Evolutionary conservation across 2,329 filamentous ascomycete species (phyloP), one percentile per base, ranked within the genome.

Genomic region (Ceratocystis diversiconidia): DNA sequence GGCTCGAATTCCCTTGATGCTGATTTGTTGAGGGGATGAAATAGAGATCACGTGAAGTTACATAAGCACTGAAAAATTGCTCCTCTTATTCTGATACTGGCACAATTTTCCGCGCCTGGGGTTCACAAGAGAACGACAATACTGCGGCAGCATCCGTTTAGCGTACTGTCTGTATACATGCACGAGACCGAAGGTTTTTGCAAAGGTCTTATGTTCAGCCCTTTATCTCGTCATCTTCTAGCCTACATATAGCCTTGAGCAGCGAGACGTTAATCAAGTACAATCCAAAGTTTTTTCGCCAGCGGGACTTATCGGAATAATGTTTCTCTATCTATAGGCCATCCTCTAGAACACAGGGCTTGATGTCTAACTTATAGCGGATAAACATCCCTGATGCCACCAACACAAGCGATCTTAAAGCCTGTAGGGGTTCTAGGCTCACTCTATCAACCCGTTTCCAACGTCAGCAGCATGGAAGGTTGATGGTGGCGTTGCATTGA

Each of bases 1-100:
- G 62, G 55, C 43, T 22, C 25, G 52, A 66, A 66, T 64, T 66
- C 52, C 50, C 65, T 64, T 32, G 36, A 22, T 46, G 25, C 55
- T 66, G 65, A 64, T 66, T 66, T 52, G 65, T 36, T 32, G 22
- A 44, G 19, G 28, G 36, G n/a, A 15, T 4, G 32, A 15, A 19
- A 22, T 6, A 8, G 8, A 12, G 32, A 36, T 66, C 65, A 66
- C 65, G 65, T 66, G 65, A 32, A 15, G 15, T 61, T 61, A 61
- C 43, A 7, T 59, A 59, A 57, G 30, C 62, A 36, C 19, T 7
- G 10, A 64, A 57, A 57, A 17, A 28, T 62, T 62, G 36, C 22
- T 17, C 25, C 44, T 44, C 22, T 25, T 44, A 22, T 41, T n/a
- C 43, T 12, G 17, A 55, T 55, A 41, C 28, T 32, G 28, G 43